phyloP scores from a whole-genome alignment of 2,329 filamentous ascomycete genomes.

The Fusarium sp. region DNA sequence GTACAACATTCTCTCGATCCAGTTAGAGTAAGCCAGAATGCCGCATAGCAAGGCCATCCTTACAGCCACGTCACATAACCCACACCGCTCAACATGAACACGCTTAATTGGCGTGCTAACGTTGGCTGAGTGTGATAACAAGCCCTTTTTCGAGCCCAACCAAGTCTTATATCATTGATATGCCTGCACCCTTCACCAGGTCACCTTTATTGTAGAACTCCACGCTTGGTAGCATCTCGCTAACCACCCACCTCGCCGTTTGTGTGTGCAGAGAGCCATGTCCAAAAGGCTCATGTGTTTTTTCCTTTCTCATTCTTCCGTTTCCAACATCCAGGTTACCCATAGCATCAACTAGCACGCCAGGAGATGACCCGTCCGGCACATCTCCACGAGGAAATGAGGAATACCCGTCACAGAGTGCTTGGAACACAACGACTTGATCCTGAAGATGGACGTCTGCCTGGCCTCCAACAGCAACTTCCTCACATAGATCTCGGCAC shows the following conservation, averaged over 20 bases:
- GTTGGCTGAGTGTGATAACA: background rate
- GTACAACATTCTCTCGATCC: background rate
- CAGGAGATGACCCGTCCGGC: slow-evolving; percentile 26
- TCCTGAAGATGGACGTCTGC: slow-evolving; percentile 69
- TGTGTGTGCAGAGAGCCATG: slow-evolving; percentile 64
- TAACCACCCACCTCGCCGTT: slow-evolving; percentile 68
- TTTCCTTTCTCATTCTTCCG: slow-evolving; percentile 53
- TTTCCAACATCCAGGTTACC: slow-evolving; percentile 43
- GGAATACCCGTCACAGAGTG: slow-evolving; percentile 62
- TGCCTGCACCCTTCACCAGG: slow-evolving; percentile 58
- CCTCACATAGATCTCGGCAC: slow-evolving; percentile 55
- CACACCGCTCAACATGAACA: slow-evolving; percentile 12
- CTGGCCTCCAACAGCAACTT: slow-evolving; percentile 55
- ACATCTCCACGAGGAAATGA: slow-evolving; percentile 52
- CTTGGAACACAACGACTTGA: slow-evolving; percentile 68
- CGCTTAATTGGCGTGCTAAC: slow-evolving; percentile 6
- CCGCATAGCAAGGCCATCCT: slow-evolving; percentile 16
- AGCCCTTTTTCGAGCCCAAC: background rate
- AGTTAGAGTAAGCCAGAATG: background rate
- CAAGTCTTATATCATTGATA: slow-evolving; percentile 22
- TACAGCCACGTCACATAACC: slow-evolving; percentile 26
- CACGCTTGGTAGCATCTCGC: slow-evolving; percentile 58
- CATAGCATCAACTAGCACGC: slow-evolving; percentile 43
- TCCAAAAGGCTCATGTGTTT: slow-evolving; percentile 61
- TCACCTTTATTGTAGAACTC: slow-evolving; percentile 62